A percentile compares a stretch with the other conserved stretches of the same genome.
phyloP scores from a whole-genome alignment of 176 grass and related monocot genomes.

The Bromus sterilis region DNA sequence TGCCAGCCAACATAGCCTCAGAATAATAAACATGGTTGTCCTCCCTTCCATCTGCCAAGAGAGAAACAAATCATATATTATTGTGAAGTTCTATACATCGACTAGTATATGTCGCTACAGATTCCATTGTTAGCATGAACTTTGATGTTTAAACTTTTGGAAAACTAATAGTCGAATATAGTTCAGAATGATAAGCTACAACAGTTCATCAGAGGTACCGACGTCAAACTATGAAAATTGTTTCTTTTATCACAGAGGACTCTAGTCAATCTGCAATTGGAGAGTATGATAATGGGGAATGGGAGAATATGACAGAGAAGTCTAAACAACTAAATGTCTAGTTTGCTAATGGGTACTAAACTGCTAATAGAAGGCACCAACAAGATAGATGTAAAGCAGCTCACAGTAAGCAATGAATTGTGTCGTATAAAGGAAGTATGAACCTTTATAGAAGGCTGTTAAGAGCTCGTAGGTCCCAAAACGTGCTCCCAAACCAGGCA shows the following conservation, averaged over 20 bases:
- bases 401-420: neutral
- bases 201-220: neutral
- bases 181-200: neutral
- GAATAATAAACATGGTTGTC: slow-evolving; percentile 73
- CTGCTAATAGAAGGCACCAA: neutral
- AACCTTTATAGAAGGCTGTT: slow-evolving; percentile 95
- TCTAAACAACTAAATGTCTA: neutral
- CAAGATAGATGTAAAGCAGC: slow-evolving; percentile 1
- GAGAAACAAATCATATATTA: slow-evolving; percentile 5
- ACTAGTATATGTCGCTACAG: neutral
- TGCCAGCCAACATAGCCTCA: slow-evolving; percentile 80
- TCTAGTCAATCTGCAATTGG: neutral
- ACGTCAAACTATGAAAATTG: neutral
- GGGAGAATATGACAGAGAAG: neutral
- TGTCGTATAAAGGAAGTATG: neutral
- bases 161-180: neutral
- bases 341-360: neutral
- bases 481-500: slow-evolving; percentile 72
- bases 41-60: slow-evolving; percentile 77
- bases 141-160: neutral
- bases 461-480: slow-evolving; percentile 89
- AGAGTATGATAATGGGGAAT: neutral
- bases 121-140: neutral
- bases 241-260: neutral
- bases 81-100: neutral